phyloP scores from a whole-genome alignment of 306 rosid genomes.

The Quercus engelmannii region DNA sequence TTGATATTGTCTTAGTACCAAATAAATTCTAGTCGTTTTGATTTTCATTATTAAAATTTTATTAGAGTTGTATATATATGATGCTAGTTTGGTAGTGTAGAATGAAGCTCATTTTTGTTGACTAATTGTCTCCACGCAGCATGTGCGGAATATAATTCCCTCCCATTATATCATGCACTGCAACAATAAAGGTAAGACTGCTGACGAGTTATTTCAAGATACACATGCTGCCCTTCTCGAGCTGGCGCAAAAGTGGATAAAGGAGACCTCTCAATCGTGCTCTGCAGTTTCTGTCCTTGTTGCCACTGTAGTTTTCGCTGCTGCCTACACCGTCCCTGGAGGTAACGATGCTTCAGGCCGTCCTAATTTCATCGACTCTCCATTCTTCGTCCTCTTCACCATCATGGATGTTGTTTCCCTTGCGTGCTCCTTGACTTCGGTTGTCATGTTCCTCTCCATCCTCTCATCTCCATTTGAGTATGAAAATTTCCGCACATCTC shows the following conservation, averaged over 20 bases:
- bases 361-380: neutral
- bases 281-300: neutral
- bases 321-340: neutral
- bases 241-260: neutral
- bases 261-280: neutral
- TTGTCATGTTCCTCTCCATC: neutral
- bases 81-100: too few species aligned
- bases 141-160: neutral
- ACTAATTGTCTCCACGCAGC: neutral
- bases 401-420: neutral
- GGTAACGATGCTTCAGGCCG: neutral
- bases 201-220: neutral
- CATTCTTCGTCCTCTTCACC: neutral
- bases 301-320: constrained; percentile 1
- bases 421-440: neutral
- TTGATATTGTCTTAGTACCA: too few species aligned
- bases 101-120: too few species aligned
- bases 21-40: too few species aligned
- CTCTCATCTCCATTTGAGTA: neutral
- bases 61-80: too few species aligned
- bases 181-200: neutral
- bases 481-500: neutral
- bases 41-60: too few species aligned
- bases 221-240: neutral
- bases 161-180: neutral